Base-by-base conservation (phyloP, 2,329 filamentous ascomycete genomes). In the Paecilomyces dactylethromorphus region DNA sequence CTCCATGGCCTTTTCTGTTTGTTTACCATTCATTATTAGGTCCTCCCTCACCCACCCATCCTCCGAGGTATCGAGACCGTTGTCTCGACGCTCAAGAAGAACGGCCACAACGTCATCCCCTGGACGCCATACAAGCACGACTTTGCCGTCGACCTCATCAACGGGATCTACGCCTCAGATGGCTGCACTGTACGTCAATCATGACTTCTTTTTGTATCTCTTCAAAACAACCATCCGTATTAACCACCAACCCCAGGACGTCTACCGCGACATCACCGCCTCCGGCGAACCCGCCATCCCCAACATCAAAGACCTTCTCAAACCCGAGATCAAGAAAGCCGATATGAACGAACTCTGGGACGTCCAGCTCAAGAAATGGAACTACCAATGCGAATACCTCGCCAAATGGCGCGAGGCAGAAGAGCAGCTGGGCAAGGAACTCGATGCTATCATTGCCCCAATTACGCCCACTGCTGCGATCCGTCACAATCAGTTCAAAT, bases 361-460 rank as follows among this genome's bases (percentile, higher is more conserved):
- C 6, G 61, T 67, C 18, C 66, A 75, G 1, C 67, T 71, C 6
- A 64, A 72, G 55, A 74, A 72, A 60, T 71, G 74, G 67, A 58
- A 63, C 7, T 74, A 70, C 52, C 71, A 74, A 53, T 59, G 58
- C 52, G 69, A 73, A 21, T 76, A 76, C 56, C 64, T 76, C 7
- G 60, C 63, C 8, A 61, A 68, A 55, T 70, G 68, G 68, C 66
- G 67, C 26, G 39, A 64, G 11, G 29, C 57, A 15, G 62, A 65
- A 33, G 59, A 63, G 10, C 15, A 60, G 12, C 50, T 58, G 2
- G 64, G 67, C 33, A 62, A 58, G 24, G 69, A 71, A 51, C 55
- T 74, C 2, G 73, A 75, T 49, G 76, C 71, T n/a, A 70, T 79
- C 59, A 71, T 78, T 54, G 71, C 70, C 0, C 73, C 76, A 4